A percentile compares a stretch with the other conserved stretches of the same genome.
These are phyloP conservation scores for Xylariaceae sp. DNA, from an alignment of 2,329 filamentous ascomycete genomes.

Conservation along the genomic window DNA sequence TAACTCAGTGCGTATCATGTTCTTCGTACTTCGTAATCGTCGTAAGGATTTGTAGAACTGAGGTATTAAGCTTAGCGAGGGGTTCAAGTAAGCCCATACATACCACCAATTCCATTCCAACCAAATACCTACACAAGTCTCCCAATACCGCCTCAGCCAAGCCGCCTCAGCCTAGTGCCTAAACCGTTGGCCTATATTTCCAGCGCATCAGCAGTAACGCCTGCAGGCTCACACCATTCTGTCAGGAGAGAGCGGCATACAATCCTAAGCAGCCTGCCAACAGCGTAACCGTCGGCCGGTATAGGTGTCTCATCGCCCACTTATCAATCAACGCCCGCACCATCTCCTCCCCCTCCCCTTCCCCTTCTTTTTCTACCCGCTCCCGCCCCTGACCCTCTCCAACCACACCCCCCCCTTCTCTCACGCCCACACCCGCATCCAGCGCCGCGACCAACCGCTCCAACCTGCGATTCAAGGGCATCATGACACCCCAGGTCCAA, in stretches of 20 bases:
- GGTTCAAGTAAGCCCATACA: background rate
- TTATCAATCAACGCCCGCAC: conserved; percentile 13
- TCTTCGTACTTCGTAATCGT: too few species aligned
- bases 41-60: too few species aligned
- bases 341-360: conserved; percentile 1
- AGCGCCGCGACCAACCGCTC: background rate
- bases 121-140: too few species aligned
- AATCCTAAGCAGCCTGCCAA: conserved; percentile 13
- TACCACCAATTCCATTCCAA: too few species aligned
- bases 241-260: conserved; percentile 19
- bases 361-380: too few species aligned
- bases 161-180: too few species aligned
- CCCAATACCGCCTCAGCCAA: too few species aligned
- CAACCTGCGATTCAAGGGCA: conserved; percentile 48
- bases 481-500: conserved; percentile 53
- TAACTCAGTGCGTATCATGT: too few species aligned
- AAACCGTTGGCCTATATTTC: too few species aligned
- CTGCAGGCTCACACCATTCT: background rate
- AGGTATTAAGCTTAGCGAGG: background rate
- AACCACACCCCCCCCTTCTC: background rate
- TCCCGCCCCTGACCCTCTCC: too few species aligned
- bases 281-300: conserved; percentile 9
- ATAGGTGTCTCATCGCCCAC: conserved; percentile 22
- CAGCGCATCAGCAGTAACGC: too few species aligned
- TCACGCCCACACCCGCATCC: background rate